Conservation (phyloP, 2,329 filamentous ascomycete species). For the Chaetomiaceae sp. region DNA sequence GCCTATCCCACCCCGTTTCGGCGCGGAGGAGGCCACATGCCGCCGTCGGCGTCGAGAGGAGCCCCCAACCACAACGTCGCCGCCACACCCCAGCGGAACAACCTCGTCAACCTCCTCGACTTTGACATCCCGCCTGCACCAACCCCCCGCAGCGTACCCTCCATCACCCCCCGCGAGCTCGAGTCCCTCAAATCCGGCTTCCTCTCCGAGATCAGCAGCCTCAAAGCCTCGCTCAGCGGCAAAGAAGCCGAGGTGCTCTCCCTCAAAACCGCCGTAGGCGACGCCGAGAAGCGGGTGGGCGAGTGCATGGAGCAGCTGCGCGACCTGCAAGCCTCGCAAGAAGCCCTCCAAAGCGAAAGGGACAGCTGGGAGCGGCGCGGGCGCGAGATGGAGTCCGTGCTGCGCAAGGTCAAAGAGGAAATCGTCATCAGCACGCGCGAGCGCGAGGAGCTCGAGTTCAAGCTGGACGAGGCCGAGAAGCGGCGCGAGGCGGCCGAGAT, state of each 20-base stretch:
- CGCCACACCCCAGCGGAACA: slow-evolving; percentile 48
- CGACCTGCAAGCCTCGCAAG: slow-evolving; percentile 67
- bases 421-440: slow-evolving; percentile 75
- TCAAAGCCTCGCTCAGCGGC: slow-evolving; percentile 85
- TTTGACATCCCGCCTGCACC: slow-evolving; percentile 93
- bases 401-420: slow-evolving; percentile 77
- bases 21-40: slow-evolving; percentile 19
- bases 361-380: slow-evolving; percentile 80
- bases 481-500: slow-evolving; percentile 69
- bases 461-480: slow-evolving; percentile 73
- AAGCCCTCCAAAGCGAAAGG: slow-evolving; percentile 70
- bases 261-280: slow-evolving; percentile 79
- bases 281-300: slow-evolving; percentile 88
- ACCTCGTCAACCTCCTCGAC: slow-evolving; percentile 68
- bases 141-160: slow-evolving; percentile 86
- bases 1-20: slow-evolving; percentile 43
- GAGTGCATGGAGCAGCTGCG: slow-evolving; percentile 79
- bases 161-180: slow-evolving; percentile 84
- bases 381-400: slow-evolving; percentile 77
- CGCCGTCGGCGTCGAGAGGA: slow-evolving; percentile 33
- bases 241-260: slow-evolving; percentile 89
- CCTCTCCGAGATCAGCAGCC: slow-evolving; percentile 87
- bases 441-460: slow-evolving; percentile 70
- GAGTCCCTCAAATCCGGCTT: slow-evolving; percentile 89
- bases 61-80: slow-evolving; percentile 26